Conservation (phyloP, 495 filamentous ascomycete genomes). For the Aspergillus olivimuriae region DNA sequence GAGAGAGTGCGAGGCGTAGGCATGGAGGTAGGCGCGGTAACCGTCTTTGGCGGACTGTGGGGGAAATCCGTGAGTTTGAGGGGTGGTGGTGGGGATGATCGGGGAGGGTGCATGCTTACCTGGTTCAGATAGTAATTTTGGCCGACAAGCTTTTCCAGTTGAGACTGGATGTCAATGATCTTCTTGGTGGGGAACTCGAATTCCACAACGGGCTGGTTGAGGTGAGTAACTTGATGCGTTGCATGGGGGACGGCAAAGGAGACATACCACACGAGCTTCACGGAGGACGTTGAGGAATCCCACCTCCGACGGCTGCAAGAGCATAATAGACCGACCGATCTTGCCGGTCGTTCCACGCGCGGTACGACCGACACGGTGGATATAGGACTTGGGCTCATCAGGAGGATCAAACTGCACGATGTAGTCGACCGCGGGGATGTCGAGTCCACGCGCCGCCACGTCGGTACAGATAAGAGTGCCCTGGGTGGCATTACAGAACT, state of each 20-base stretch:
- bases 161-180: constrained; percentile 89
- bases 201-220: constrained; percentile 67
- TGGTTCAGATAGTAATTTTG: constrained; percentile 97
- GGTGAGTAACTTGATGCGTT: background rate
- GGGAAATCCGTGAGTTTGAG: constrained; percentile 14
- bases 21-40: constrained; percentile 82
- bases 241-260: background rate
- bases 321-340: constrained; percentile 71
- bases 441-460: constrained; percentile 87
- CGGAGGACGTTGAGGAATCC: constrained; percentile 91
- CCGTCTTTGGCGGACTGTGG: constrained; percentile 59
- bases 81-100: too few species aligned
- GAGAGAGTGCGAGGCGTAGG: constrained; percentile 86
- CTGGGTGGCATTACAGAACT: constrained; percentile 89
- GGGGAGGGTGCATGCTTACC: constrained; percentile 39
- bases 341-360: constrained; percentile 79
- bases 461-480: constrained; percentile 94
- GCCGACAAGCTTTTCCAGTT: constrained; percentile 84
- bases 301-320: constrained; percentile 86
- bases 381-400: constrained; percentile 87
- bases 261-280: constrained; percentile 62
- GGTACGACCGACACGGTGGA: constrained; percentile 94
- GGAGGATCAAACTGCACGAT: constrained; percentile 95
- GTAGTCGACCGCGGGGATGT: constrained; percentile 93
- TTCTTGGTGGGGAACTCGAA: constrained; percentile 91